A percentile compares a stretch with the other conserved stretches of the same genome.
Evolutionary conservation across 768 basidiomycete species (phyloP).

Genomic region (Leccinum imitatum): DNA sequence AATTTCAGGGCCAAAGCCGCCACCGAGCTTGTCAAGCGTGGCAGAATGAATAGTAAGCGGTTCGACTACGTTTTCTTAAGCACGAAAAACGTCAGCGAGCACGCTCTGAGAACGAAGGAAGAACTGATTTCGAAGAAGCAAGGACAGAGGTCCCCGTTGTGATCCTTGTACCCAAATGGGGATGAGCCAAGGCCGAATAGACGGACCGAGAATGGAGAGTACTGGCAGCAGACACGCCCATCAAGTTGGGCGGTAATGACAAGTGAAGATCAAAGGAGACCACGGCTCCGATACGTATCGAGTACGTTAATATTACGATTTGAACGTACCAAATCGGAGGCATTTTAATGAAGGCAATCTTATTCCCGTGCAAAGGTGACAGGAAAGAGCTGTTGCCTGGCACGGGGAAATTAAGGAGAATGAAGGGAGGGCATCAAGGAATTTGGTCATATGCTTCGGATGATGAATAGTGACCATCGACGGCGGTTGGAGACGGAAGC

Average conservation of each 20-base stretch:
- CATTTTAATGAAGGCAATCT: constrained; percentile 23
- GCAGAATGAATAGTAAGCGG: constrained; percentile 6
- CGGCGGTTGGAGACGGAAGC: not conserved
- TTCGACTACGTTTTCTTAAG: constrained; percentile 4
- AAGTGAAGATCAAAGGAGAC: constrained; percentile 21
- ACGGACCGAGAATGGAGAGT: constrained; percentile 6
- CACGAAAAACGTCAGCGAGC: constrained; percentile 15
- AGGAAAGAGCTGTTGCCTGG: constrained; percentile 7
- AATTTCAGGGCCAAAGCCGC: constrained; percentile 11
- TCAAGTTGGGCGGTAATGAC: constrained; percentile 19
- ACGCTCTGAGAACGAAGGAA: constrained; percentile 7
- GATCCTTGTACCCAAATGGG: constrained; percentile 10
- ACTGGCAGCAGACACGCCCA: constrained; percentile 1
- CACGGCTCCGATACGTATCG: constrained; percentile 28
- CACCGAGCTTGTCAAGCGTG: constrained; percentile 4
- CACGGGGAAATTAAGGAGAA: constrained; percentile 8
- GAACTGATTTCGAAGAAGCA: constrained; percentile 6
- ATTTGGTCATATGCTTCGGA: constrained; percentile 17
- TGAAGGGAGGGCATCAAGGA: constrained; percentile 4
- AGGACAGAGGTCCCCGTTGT: constrained; percentile 16
- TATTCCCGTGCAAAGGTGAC: constrained; percentile 19
- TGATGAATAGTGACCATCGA: constrained; percentile 10
- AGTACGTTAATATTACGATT: constrained; percentile 28
- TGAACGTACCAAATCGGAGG: constrained; percentile 19
- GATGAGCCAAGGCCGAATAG: constrained; percentile 3